These are phyloP conservation scores for Apophysomyces sp. DNA, from an alignment of 371 early-diverging fungal species.

Conservation along the genomic window DNA sequence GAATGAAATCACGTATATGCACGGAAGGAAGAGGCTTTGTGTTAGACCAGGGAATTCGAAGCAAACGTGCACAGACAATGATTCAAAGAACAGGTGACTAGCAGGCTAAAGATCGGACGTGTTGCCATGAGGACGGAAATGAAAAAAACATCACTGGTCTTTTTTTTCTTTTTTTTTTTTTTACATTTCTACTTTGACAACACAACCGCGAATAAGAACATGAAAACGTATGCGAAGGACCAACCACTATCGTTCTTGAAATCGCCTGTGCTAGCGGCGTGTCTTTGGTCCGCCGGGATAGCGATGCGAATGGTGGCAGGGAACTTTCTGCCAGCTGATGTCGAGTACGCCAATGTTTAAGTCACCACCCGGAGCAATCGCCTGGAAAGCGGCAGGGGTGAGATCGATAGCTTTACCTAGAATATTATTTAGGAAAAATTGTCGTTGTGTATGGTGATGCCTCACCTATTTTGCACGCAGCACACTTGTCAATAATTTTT, in stretches of 20 bases:
- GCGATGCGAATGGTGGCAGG: no score
- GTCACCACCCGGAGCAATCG: constrained; percentile 13
- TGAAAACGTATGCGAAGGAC: no score
- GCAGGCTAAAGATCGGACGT: neutral
- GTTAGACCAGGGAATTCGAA: no score
- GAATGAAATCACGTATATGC: neutral
- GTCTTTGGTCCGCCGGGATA: no score
- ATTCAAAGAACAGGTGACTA: neutral
- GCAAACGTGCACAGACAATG: no score
- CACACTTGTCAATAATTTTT: constrained; percentile 32
- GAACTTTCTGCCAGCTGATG: constrained; percentile 17
- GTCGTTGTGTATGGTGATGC: neutral
- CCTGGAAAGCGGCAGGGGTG: constrained; percentile 30
- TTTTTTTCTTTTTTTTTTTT: neutral
- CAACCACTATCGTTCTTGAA: neutral
- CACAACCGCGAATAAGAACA: neutral
- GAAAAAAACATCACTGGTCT: neutral
- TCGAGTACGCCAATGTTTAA: constrained; percentile 30
- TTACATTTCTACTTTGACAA: neutral
- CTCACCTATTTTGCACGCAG: constrained; percentile 25
- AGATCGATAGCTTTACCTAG: constrained; percentile 27
- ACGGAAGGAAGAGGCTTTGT: neutral
- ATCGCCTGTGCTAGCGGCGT: neutral
- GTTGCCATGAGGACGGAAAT: no score
- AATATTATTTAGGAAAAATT: neutral